Percentiles rank a stretch among this genome's conserved stretches.
These are phyloP conservation scores for Irpex lacteus DNA, from an alignment of 1,284 basidiomycete genomes.

Conservation along the genomic window DNA sequence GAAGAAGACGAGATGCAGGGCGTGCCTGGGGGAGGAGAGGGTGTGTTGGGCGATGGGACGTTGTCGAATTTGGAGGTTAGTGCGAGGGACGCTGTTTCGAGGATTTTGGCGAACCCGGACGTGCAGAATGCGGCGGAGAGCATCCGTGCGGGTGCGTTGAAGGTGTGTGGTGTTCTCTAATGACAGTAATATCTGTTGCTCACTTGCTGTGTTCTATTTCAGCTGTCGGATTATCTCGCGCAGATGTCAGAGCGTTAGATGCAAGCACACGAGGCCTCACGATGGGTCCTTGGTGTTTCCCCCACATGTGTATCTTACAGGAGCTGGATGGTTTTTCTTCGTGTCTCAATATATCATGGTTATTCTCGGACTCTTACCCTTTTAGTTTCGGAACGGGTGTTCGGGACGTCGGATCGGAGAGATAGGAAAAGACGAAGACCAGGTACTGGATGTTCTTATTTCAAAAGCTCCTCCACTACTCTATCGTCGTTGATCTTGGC, in stretches of 20 bases:
- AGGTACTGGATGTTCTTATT: slow-evolving; percentile 20
- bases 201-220: slow-evolving; percentile 5
- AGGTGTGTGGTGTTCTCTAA: slow-evolving; percentile 49
- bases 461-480: slow-evolving; percentile 58
- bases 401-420: background rate
- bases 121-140: slow-evolving; percentile 87
- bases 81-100: slow-evolving; percentile 77
- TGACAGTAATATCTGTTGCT: slow-evolving; percentile 2
- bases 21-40: slow-evolving; percentile 38
- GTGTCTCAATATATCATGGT: background rate
- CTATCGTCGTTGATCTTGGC: slow-evolving; percentile 58
- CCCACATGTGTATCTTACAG: slow-evolving; percentile 1
- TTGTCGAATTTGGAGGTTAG: slow-evolving; percentile 74
- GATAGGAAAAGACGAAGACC: background rate
- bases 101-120: slow-evolving; percentile 86
- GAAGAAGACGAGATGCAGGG: slow-evolving; percentile 76
- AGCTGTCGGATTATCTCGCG: slow-evolving; percentile 79
- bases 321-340: background rate
- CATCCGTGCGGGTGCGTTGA: slow-evolving; percentile 81
- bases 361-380: background rate
- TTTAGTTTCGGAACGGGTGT: background rate
- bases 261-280: background rate
- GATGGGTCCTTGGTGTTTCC: background rate
- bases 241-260: slow-evolving; percentile 64
- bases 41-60: slow-evolving; percentile 64